A percentile compares a stretch with the other conserved stretches of the same genome.
Evolutionary conservation across 768 basidiomycete genomes (phyloP).

Genomic region (Kwoniella sp.): DNA sequence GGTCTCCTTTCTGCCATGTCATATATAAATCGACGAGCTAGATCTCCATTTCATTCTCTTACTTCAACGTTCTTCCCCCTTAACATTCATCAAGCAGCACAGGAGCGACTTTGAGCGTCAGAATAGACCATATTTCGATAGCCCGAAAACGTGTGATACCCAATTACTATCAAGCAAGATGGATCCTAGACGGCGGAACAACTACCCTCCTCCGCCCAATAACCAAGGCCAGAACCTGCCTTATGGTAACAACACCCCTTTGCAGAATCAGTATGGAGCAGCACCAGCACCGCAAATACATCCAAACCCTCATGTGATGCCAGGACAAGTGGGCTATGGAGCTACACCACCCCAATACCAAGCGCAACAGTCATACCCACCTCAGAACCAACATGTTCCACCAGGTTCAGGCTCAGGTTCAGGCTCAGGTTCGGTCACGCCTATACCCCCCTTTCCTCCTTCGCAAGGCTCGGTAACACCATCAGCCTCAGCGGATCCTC

Average conservation of each 20-base stretch:
- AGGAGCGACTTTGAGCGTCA: no score
- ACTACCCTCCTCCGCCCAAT: conserved; percentile 14
- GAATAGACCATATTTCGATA: no score
- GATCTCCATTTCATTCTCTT: background rate
- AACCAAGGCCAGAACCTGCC: background rate
- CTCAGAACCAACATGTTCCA: background rate
- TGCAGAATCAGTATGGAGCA: conserved; percentile 4
- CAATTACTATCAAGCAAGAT: conserved; percentile 9
- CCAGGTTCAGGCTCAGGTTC: background rate
- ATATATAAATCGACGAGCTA: no score
- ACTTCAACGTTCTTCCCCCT: background rate
- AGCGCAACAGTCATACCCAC: conserved; percentile 2
- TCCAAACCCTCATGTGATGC: conserved; percentile 5
- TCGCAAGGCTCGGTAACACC: background rate
- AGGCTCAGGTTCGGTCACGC: background rate
- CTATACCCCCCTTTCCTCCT: conserved; percentile 19
- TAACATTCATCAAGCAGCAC: no score
- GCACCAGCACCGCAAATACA: conserved; percentile 1
- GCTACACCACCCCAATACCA: conserved; percentile 4
- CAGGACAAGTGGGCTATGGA: conserved; percentile 1
- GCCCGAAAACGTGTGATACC: background rate
- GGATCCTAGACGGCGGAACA: conserved; percentile 38
- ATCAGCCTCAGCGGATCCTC: conserved; percentile 20
- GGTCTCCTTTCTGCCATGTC: no score
- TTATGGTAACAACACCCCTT: background rate